A percentile compares a stretch with the other conserved stretches of the same genome.
Conservation (phyloP, 2,329 filamentous ascomycete species). For the Fusarium sp. region DNA sequence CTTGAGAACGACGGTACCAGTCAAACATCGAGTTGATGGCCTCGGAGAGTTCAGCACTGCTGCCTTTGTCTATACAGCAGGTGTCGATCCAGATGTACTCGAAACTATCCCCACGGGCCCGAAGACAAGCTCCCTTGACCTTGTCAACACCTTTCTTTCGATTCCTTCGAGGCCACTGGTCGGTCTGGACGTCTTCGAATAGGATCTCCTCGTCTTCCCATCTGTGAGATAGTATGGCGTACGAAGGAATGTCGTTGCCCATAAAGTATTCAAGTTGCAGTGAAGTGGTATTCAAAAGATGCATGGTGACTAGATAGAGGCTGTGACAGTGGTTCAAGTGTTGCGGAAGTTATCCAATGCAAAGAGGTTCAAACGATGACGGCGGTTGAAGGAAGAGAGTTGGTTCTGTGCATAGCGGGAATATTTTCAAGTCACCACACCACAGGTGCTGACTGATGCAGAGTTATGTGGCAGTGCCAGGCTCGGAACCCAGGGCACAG, state of each 20-base stretch:
- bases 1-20: background rate
- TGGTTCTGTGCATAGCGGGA: background rate
- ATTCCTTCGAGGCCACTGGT: background rate
- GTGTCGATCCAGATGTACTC: background rate
- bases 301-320: background rate
- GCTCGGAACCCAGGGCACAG: background rate
- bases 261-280: background rate
- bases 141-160: background rate
- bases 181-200: background rate
- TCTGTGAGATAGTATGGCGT: background rate
- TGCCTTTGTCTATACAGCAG: background rate
- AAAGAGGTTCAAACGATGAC: background rate
- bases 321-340: background rate
- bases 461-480: background rate
- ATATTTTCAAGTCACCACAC: background rate
- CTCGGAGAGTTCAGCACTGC: background rate
- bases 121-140: background rate
- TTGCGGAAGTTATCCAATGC: background rate
- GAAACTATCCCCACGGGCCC: rapidly evolving
- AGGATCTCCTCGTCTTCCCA: background rate
- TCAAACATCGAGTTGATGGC: background rate
- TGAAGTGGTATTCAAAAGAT: background rate
- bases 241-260: background rate
- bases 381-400: background rate
- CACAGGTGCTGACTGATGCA: background rate